Percentiles rank a stretch among this genome's conserved stretches.
Conservation (phyloP, 768 basidiomycete species). For the Termitomyces sp. region DNA sequence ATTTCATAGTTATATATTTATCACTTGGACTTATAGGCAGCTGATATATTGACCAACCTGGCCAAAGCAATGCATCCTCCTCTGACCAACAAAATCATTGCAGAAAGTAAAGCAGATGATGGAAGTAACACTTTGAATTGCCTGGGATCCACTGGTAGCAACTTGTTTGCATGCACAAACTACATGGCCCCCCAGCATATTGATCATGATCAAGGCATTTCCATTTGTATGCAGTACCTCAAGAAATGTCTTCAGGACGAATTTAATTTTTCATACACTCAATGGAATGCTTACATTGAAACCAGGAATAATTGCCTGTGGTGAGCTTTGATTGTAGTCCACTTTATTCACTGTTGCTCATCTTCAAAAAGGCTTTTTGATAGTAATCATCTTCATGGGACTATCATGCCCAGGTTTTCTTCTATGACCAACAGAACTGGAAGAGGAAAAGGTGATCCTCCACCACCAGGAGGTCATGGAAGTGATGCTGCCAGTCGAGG, state of each 20-base stretch:
- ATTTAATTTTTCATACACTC: neutral
- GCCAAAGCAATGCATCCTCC: too few species aligned
- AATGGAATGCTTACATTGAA: slow-evolving; percentile 3
- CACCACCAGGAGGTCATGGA: neutral
- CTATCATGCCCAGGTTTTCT: too few species aligned
- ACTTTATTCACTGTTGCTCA: neutral
- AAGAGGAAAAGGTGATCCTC: neutral
- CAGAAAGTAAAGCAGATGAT: neutral
- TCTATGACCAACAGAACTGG: neutral
- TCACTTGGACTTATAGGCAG: too few species aligned
- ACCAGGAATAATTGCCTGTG: neutral
- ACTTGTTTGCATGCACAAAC: neutral
- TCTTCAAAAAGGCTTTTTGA: neutral
- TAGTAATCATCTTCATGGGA: too few species aligned
- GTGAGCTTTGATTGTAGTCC: neutral
- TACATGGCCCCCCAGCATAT: slow-evolving; percentile 1
- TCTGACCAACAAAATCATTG: neutral
- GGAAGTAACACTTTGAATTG: neutral
- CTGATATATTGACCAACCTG: too few species aligned
- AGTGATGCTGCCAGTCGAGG: neutral
- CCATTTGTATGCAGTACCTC: slow-evolving; percentile 3
- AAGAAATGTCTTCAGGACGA: neutral
- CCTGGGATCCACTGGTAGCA: neutral
- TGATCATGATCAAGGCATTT: neutral
- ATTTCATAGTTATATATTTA: neutral